phyloP scores from a whole-genome alignment of 2,329 filamentous ascomycete genomes.

The Claviceps quebecensis region DNA sequence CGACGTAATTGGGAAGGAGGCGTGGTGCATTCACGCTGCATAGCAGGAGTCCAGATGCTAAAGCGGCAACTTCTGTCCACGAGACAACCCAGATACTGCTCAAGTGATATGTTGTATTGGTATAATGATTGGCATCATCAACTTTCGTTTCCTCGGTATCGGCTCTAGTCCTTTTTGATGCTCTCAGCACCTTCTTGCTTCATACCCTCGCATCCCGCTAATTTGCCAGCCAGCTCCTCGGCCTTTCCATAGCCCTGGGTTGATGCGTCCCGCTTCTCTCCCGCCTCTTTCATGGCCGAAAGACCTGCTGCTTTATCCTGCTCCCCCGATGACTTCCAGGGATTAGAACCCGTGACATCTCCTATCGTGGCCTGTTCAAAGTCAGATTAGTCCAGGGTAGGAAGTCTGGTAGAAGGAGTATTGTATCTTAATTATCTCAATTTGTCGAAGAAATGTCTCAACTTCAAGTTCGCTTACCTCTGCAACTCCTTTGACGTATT shows the following conservation, averaged over 20 bases:
- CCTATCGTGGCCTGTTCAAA: constrained; percentile 42
- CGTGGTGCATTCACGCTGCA: background rate
- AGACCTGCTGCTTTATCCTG: constrained; percentile 50
- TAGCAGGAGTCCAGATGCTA: background rate
- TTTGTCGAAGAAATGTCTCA: too few relatives aligned
- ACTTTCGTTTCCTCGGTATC: background rate
- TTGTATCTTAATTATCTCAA: too few relatives aligned
- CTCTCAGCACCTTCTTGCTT: constrained; percentile 44
- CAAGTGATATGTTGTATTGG: too few relatives aligned
- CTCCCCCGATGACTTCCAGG: constrained; percentile 50
- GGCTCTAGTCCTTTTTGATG: constrained; percentile 18
- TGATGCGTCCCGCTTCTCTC: constrained; percentile 38
- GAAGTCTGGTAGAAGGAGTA: background rate
- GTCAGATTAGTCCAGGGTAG: background rate
- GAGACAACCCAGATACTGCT: background rate
- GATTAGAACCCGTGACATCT: constrained; percentile 43
- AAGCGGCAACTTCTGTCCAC: background rate
- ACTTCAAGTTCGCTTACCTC: constrained; percentile 32
- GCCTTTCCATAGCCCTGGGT: constrained; percentile 43
- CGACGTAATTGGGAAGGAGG: background rate
- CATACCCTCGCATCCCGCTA: constrained; percentile 58
- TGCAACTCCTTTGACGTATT: constrained; percentile 55
- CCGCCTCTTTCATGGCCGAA: constrained; percentile 47
- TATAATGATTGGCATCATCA: too few relatives aligned
- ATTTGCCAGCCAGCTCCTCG: constrained; percentile 50